Evolutionary conservation across 352 stramenopile genomes (phyloP).

Genomic region (Phytophthora agathidicida): DNA sequence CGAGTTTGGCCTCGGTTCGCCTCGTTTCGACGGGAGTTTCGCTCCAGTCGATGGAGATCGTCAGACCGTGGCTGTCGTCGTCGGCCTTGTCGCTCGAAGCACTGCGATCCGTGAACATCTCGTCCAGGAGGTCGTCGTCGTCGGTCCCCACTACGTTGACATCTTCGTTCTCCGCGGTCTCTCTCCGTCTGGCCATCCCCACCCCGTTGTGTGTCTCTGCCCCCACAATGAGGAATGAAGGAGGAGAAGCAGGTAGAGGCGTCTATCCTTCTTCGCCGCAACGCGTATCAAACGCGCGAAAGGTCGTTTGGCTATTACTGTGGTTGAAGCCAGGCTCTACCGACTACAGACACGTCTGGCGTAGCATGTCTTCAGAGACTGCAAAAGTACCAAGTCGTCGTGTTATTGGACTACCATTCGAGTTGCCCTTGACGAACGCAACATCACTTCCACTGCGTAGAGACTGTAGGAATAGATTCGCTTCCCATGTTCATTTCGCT

Average conservation of each 20-base stretch:
- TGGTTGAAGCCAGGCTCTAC: slow-evolving; percentile 27
- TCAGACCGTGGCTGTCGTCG: too few relatives aligned
- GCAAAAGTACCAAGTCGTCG: too few relatives aligned
- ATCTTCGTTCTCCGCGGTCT: slow-evolving; percentile 20
- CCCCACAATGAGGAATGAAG: slow-evolving; percentile 22
- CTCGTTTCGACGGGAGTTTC: neutral
- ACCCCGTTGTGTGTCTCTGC: slow-evolving; percentile 10
- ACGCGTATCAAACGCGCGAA: slow-evolving; percentile 19
- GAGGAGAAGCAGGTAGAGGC: neutral
- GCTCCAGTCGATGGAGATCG: slow-evolving; percentile 9
- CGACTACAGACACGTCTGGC: slow-evolving; percentile 6
- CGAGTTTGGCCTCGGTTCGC: neutral
- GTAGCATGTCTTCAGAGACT: too few relatives aligned
- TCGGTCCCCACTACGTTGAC: slow-evolving; percentile 1
- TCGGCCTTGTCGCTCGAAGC: slow-evolving; percentile 13
- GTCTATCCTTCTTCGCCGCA: slow-evolving; percentile 18
- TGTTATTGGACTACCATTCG: too few relatives aligned
- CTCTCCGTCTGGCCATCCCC: slow-evolving; percentile 12
- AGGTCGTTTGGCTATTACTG: slow-evolving; percentile 8
- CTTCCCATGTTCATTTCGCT: slow-evolving; percentile 20
- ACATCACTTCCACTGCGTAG: too few relatives aligned
- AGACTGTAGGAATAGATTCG: too few relatives aligned
- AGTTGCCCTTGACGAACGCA: too few relatives aligned
- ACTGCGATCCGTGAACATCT: slow-evolving; percentile 36
- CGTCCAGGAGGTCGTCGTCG: slow-evolving; percentile 27